phyloP scores from a whole-genome alignment of 345 rosid species.

The Fremontodendron californicum region DNA sequence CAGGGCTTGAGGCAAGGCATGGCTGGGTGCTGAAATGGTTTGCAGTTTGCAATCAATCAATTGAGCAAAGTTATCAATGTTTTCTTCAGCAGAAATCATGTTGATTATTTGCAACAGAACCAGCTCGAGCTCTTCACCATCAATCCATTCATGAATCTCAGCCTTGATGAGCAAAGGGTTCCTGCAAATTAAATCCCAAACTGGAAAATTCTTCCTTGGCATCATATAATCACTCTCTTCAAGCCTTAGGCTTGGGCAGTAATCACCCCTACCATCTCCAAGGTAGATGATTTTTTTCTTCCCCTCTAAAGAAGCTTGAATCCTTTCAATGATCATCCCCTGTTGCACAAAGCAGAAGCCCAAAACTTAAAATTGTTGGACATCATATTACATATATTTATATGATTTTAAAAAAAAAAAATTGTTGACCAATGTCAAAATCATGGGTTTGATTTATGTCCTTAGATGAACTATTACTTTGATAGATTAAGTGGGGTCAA shows the following conservation, averaged over 20 bases:
- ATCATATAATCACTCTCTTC: constrained; percentile 44
- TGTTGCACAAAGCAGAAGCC: constrained; percentile 15
- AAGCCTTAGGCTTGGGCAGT: constrained; percentile 74
- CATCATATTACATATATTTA: not conserved
- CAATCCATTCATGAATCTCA: constrained; percentile 65
- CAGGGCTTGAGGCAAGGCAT: constrained; percentile 36
- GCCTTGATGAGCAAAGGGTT: constrained; percentile 58
- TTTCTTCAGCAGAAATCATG: constrained; percentile 17
- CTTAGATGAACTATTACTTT: not conserved
- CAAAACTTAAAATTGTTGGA: not conserved
- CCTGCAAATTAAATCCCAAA: constrained; percentile 63
- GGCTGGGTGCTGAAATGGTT: constrained; percentile 29
- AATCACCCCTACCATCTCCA: constrained; percentile 83
- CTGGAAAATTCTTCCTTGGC: constrained; percentile 85
- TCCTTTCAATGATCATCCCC: constrained; percentile 62
- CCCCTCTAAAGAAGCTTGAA: constrained; percentile 55
- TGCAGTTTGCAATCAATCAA: constrained; percentile 50
- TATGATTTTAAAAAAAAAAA: not conserved
- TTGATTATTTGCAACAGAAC: constrained; percentile 35
- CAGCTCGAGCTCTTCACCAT: constrained; percentile 57
- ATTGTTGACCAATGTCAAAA: not conserved
- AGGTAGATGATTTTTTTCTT: constrained; percentile 56
- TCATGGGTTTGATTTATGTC: not conserved
- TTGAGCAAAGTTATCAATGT: not conserved
- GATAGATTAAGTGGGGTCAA: not conserved